Base-by-base conservation (phyloP, 1,139 yeast species). In the Suhomyces choctaworum region DNA sequence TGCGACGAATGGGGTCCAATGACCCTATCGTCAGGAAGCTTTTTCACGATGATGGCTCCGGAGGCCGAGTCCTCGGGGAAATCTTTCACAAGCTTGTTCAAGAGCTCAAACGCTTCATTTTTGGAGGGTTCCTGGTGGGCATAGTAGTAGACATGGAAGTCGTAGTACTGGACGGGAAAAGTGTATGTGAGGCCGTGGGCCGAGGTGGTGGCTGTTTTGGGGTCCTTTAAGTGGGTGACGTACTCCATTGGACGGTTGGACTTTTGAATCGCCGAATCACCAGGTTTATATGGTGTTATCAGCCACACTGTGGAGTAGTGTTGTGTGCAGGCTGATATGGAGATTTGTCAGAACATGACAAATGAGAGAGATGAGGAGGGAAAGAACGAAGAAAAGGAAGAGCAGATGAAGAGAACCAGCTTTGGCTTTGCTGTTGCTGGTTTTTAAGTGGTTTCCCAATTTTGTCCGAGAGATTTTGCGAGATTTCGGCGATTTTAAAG, bases 1-100 rank as follows among this genome's bases (percentile, higher is more conserved):
- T 57, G 64, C 5, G 60, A 54, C 3, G 54, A 41, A 38, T 61
- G 66, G 3, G 66, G 66, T 1, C 64, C 66, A 39, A 60, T 57
- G 7, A 58, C 50, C 16, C 42, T 49, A 22, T 51, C 60, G 34
- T 48, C 42, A 2, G 60, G 62, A 22, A 62, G 47, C 28, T 47
- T 50, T 42, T 63, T 63, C 12, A 62, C 65, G 5, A 63, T 51
- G 14, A 62, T 54, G 6, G 64, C 45, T 0, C 69, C 68, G 25
- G 53, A 49, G 17, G 45, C 40, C 2, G 55, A 47, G 2, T 57
- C 59, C 10, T 46, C 48, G 11, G 53, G 49, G 36, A 63, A 63
- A 19, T 58, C 63, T 5, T 32, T 34, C 12, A 63, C 33, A 7
- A 63, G 48, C 36, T 48, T 53, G 16, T 47, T 44, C 21, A 59